phyloP scores from a whole-genome alignment of 495 filamentous ascomycete genomes.

The Aspergillus funiculosus region DNA sequence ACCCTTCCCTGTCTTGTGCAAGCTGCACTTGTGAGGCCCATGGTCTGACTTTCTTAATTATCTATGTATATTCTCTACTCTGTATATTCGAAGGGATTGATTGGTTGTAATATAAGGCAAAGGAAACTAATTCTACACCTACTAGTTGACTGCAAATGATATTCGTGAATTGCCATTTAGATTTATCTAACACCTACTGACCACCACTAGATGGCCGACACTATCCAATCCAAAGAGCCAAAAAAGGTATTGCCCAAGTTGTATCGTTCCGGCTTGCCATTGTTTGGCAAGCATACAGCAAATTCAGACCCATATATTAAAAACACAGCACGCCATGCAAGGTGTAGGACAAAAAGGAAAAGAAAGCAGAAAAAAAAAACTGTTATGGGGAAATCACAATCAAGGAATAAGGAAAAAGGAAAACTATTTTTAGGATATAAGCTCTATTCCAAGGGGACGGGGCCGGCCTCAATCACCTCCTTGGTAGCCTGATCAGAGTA shows the following conservation, averaged over 20 bases:
- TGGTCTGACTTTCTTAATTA: too few species aligned
- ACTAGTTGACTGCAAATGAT: neutral
- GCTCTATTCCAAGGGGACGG: slow-evolving; percentile 19
- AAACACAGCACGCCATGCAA: slow-evolving; percentile 30
- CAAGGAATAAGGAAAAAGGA: slow-evolving; percentile 10
- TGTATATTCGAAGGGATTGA: too few species aligned
- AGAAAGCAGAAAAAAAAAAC: slow-evolving; percentile 14
- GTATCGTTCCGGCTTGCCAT: slow-evolving; percentile 13
- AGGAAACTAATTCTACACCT: neutral
- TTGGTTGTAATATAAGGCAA: too few species aligned
- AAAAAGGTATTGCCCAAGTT: slow-evolving; percentile 16
- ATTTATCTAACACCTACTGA: slow-evolving; percentile 14
- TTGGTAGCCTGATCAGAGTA: slow-evolving; percentile 80
- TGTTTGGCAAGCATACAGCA: slow-evolving; percentile 9
- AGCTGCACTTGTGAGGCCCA: too few species aligned
- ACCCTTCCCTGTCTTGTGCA: too few species aligned
- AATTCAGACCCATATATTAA: slow-evolving; percentile 15
- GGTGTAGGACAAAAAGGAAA: slow-evolving; percentile 14
- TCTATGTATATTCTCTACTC: too few species aligned
- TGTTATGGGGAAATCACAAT: slow-evolving; percentile 3
- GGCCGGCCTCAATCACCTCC: slow-evolving; percentile 54
- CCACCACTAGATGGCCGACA: neutral
- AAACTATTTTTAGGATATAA: slow-evolving; percentile 11
- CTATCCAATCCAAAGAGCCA: slow-evolving; percentile 7
- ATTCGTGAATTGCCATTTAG: slow-evolving; percentile 2